Percentiles rank a stretch among this genome's conserved stretches.
Conservation (phyloP, 352 stramenopile genomes). For the Bremia lactucae region DNA sequence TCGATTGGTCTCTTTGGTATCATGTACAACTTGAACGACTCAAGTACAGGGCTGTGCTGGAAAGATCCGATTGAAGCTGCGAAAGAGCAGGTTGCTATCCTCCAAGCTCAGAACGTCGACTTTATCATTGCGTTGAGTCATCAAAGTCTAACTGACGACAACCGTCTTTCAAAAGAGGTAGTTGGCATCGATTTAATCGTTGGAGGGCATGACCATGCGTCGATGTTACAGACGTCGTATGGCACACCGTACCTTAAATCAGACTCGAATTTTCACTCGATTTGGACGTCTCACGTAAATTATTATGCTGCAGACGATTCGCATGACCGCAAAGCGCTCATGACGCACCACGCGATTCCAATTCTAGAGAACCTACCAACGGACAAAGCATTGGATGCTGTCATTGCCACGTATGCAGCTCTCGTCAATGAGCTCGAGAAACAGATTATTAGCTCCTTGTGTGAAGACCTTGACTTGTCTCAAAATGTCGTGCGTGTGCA, state of each 20-base stretch:
- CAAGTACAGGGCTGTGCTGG: slow-evolving; percentile 56
- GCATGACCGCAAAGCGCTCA: slow-evolving; percentile 26
- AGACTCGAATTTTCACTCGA: slow-evolving; percentile 59
- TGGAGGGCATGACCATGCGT: slow-evolving; percentile 60
- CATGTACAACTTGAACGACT: slow-evolving; percentile 71
- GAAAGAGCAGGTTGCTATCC: slow-evolving; percentile 33
- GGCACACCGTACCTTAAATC: slow-evolving; percentile 65
- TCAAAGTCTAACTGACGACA: slow-evolving; percentile 60
- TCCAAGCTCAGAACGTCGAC: slow-evolving; percentile 38
- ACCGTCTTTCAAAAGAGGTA: slow-evolving; percentile 57
- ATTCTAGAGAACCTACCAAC: slow-evolving; percentile 51
- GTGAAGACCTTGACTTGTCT: slow-evolving; percentile 39
- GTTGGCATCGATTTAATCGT: slow-evolving; percentile 54
- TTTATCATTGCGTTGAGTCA: slow-evolving; percentile 69
- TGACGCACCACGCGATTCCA: slow-evolving; percentile 39
- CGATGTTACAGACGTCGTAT: slow-evolving; percentile 65
- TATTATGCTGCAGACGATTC: slow-evolving; percentile 31
- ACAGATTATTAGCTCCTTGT: slow-evolving; percentile 40
- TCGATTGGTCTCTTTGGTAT: slow-evolving; percentile 59
- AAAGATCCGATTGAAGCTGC: slow-evolving; percentile 48
- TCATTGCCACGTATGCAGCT: slow-evolving; percentile 36
- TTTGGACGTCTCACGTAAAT: slow-evolving; percentile 52
- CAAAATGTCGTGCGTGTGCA: slow-evolving; percentile 37
- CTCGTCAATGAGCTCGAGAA: slow-evolving; percentile 34
- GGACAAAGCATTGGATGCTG: slow-evolving; percentile 33